These are phyloP conservation scores for Colletotrichum spaethianum DNA, from an alignment of 2,329 filamentous ascomycete species.

Conservation along the genomic window DNA sequence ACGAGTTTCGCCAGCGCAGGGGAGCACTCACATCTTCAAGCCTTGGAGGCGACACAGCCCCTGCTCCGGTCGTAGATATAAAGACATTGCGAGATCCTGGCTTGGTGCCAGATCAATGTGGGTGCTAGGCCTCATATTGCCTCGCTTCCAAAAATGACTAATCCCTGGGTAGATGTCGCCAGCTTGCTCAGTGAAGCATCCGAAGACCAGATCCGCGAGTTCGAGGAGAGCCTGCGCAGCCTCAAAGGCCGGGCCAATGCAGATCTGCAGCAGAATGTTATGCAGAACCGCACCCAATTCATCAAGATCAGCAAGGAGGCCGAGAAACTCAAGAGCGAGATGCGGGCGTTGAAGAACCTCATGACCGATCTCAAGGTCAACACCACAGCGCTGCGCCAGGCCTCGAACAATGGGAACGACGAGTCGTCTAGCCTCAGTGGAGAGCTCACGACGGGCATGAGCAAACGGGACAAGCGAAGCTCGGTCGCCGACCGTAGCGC, in stretches of 20 bases:
- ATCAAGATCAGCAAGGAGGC: conserved; percentile 99
- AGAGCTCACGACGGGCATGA: conserved; percentile 68
- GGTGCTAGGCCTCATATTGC: conserved; percentile 46
- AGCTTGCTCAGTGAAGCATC: conserved; percentile 85
- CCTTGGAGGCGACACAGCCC: conserved; percentile 61
- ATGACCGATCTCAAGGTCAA: conserved; percentile 94
- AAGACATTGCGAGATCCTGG: conserved; percentile 85
- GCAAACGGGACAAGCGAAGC: conserved; percentile 86
- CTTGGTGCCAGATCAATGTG: conserved; percentile 84
- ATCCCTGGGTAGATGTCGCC: conserved; percentile 68
- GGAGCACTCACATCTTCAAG: conserved; percentile 68
- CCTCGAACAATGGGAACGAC: conserved; percentile 68
- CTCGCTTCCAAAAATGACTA: conserved; percentile 19
- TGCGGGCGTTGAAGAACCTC: conserved; percentile 89
- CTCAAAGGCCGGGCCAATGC: conserved; percentile 83
- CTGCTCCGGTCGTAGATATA: conserved; percentile 79
- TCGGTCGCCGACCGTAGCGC: conserved; percentile 82
- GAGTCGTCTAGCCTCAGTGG: conserved; percentile 64
- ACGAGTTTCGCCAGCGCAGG: conserved; percentile 64
- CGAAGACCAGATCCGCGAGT: conserved; percentile 88
- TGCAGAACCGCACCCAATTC: conserved; percentile 97
- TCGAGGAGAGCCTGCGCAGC: conserved; percentile 81
- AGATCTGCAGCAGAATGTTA: conserved; percentile 94
- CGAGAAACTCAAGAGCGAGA: conserved; percentile 96
- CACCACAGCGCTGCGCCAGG: conserved; percentile 74